Conservation (phyloP, 2,329 filamentous ascomycete species). For the Ophiostoma quercus region DNA sequence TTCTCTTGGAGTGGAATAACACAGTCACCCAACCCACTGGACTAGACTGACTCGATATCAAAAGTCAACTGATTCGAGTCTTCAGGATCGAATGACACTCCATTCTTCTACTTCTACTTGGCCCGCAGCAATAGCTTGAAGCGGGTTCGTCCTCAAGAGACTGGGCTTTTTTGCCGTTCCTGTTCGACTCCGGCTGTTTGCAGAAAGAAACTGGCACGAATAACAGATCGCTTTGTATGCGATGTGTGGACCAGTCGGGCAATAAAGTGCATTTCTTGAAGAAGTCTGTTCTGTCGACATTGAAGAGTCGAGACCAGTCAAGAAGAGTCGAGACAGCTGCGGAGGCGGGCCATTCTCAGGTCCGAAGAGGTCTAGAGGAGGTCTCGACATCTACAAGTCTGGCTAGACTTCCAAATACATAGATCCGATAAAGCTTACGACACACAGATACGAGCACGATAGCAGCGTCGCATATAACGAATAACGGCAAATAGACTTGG, state of each 20-base stretch:
- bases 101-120: not conserved
- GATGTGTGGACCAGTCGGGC: not conserved
- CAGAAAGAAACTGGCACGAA: too few species aligned
- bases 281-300: too few species aligned
- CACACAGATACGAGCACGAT: not conserved
- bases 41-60: not conserved
- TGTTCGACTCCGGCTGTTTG: not conserved
- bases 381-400: not conserved
- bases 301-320: too few species aligned
- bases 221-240: not conserved
- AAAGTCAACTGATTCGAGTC: too few species aligned
- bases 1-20: not conserved
- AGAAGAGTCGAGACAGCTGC: not conserved
- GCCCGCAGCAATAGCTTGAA: not conserved
- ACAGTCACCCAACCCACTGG: slow-evolving; percentile 1
- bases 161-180: not conserved
- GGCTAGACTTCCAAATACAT: not conserved
- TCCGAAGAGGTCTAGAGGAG: not conserved
- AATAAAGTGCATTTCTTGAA: not conserved
- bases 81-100: too few species aligned
- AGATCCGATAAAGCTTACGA: not conserved
- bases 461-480: slow-evolving; percentile 2
- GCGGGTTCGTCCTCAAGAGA: too few species aligned
- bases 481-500: not conserved
- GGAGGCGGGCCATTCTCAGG: not conserved